A percentile compares a stretch with the other conserved stretches of the same genome.
These are phyloP conservation scores for Jacaranda copaia DNA, from an alignment of 257 asterid species.

Conservation along the genomic window DNA sequence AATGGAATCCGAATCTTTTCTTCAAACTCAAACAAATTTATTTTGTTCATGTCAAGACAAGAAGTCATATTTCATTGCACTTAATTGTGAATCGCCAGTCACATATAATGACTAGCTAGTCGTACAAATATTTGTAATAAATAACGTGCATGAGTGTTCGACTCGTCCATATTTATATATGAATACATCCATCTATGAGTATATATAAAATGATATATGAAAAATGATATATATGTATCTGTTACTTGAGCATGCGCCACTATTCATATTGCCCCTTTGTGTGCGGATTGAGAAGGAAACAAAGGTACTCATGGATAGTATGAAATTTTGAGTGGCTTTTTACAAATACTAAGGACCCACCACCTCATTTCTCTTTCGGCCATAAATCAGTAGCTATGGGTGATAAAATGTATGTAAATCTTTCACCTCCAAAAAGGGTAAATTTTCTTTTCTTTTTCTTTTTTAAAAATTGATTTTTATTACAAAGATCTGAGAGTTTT, in stretches of 20 bases:
- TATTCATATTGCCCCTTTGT: constrained; percentile 37
- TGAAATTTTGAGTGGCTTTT: constrained; percentile 35
- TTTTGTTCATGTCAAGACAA: too few relatives aligned
- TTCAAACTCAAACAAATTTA: too few relatives aligned
- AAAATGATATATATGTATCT: constrained; percentile 22
- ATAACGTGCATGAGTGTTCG: neutral
- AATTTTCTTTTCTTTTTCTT: neutral
- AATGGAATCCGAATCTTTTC: too few relatives aligned
- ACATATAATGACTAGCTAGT: neutral
- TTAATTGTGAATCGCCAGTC: too few relatives aligned
- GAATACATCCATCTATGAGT: neutral
- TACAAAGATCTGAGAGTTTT: neutral
- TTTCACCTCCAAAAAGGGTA: neutral
- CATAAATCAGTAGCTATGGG: constrained; percentile 30
- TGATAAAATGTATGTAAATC: constrained; percentile 16
- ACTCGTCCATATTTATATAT: neutral
- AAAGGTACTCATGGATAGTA: constrained; percentile 46
- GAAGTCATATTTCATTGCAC: too few relatives aligned
- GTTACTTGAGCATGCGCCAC: constrained; percentile 35
- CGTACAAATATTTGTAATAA: neutral
- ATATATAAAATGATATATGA: neutral
- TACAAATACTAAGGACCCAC: constrained; percentile 50
- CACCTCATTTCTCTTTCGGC: constrained; percentile 45
- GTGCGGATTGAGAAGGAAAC: constrained; percentile 45
- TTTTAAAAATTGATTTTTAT: neutral